phyloP scores from a whole-genome alignment of 2,329 filamentous ascomycete genomes.

The Trichocomaceae sp. region DNA sequence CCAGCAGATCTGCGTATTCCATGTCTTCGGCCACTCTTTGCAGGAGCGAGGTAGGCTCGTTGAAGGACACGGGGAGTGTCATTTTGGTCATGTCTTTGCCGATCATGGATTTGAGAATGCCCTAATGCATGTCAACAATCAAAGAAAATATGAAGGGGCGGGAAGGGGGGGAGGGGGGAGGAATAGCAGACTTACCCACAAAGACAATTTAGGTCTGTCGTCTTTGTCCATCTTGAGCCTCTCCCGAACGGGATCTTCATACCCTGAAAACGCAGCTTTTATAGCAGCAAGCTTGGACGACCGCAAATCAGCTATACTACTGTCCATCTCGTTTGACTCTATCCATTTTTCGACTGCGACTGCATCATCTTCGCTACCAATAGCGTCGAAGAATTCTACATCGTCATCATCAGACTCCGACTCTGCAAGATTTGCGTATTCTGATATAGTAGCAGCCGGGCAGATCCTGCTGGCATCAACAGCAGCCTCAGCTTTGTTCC shows the following conservation, averaged over 20 bases:
- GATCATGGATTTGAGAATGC: constrained; percentile 98
- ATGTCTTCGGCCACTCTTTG: constrained; percentile 96
- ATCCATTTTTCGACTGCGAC: constrained; percentile 45
- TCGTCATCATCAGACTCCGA: constrained; percentile 75
- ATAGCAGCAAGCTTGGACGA: constrained; percentile 57
- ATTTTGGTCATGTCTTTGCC: constrained; percentile 99
- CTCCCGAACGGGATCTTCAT: constrained; percentile 78
- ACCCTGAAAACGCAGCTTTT: constrained; percentile 72
- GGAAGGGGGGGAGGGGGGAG: no score
- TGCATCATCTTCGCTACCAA: constrained; percentile 82
- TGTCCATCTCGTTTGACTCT: constrained; percentile 42
- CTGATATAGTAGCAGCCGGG: constrained; percentile 52
- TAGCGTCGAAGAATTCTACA: constrained; percentile 95
- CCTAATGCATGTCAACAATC: constrained; percentile 44
- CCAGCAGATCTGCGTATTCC: constrained; percentile 91
- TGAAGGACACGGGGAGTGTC: constrained; percentile 96
- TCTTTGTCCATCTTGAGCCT: constrained; percentile 85
- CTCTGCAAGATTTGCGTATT: constrained; percentile 66
- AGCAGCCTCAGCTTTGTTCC: not conserved
- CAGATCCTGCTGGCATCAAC: constrained; percentile 41
- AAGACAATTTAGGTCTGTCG: constrained; percentile 83
- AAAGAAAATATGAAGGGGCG: not conserved
- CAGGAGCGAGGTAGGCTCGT: constrained; percentile 91
- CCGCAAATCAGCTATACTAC: constrained; percentile 36
- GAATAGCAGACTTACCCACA: constrained; percentile 65